These are phyloP conservation scores for Panicum virgatum DNA, from an alignment of 202 grass and related monocot genomes.

Conservation along the genomic window DNA sequence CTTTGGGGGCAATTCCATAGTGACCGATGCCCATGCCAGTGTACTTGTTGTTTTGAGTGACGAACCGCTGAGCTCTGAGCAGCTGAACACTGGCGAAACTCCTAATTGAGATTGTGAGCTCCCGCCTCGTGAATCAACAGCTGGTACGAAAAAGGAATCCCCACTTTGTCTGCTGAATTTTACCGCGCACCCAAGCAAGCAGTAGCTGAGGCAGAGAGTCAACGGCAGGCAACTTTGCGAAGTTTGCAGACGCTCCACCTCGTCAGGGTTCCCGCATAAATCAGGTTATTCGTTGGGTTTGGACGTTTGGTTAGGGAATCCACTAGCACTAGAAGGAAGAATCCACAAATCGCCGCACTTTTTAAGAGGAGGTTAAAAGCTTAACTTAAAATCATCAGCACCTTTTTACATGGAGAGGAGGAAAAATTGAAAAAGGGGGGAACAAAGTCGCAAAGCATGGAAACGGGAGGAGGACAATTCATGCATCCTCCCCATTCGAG, in stretches of 20 bases:
- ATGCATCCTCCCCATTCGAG: background rate
- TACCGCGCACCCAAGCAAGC: background rate
- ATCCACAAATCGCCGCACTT: constrained; percentile 1
- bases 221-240: constrained; percentile 23
- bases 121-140: background rate
- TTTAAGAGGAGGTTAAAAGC: background rate
- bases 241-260: background rate
- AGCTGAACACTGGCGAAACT: background rate
- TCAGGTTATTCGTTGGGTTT: too few relatives aligned
- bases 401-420: background rate
- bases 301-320: background rate
- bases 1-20: background rate
- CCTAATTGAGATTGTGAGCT: background rate
- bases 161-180: background rate
- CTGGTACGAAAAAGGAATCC: background rate
- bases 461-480: background rate
- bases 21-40: background rate
- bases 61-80: background rate
- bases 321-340: background rate
- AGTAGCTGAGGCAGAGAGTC: constrained; percentile 2
- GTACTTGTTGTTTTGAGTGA: background rate
- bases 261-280: too few relatives aligned
- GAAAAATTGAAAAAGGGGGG: background rate
- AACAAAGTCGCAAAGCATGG: background rate
- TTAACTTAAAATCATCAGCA: too few relatives aligned